Base-by-base conservation (phyloP, 768 basidiomycete genomes). In the Holtermanniella nyarrowii region DNA sequence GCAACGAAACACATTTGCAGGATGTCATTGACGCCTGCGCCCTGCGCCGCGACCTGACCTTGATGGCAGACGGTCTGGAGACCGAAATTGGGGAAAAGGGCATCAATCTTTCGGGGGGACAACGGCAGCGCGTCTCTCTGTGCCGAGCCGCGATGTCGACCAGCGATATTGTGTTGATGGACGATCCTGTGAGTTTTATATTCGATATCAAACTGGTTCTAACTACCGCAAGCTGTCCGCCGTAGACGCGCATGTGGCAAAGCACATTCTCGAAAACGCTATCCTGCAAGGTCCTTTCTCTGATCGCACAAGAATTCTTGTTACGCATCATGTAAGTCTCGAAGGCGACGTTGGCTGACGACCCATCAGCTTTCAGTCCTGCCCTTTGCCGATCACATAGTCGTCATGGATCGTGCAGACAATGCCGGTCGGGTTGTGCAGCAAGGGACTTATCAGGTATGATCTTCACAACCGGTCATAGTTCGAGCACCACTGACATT, bases 51-150 rank as follows among this genome's bases (percentile, higher is more conserved):
- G 65, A 69, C 46, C 49, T 71, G 16, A 52, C 55, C 2, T 46
- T 48, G n/a, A 56, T 65, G 37, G 21, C 51, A 4, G 55, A 63
- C 42, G 71, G 69, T 7, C 11, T n/a, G 13, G 55, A 47, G 20
- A 63, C 87, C 1, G 84, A 88, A 71, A 86, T 91, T 57, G 88
- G 88, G 13, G 85, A 88, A 71, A 82, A 82, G 62, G 86, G 85
- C 0, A 65, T 74, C 41, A 69, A 64, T 2, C 58, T 74, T 1
- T 71, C 67, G 1, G 73, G 66, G 2, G 70, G 67, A 11, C 71
- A 71, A 46, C 55, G 65, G 20, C 62, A 63, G 42, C 56, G 67
- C 47, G 53, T 67, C 16, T 64, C 62, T 27, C 47, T 71, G 7
- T 66, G 65, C 10, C 55, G 68, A 26, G 60, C 68, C 2, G 64